These are phyloP conservation scores for Auricularia heimuer DNA, from an alignment of 768 basidiomycete genomes.

Conservation along the genomic window DNA sequence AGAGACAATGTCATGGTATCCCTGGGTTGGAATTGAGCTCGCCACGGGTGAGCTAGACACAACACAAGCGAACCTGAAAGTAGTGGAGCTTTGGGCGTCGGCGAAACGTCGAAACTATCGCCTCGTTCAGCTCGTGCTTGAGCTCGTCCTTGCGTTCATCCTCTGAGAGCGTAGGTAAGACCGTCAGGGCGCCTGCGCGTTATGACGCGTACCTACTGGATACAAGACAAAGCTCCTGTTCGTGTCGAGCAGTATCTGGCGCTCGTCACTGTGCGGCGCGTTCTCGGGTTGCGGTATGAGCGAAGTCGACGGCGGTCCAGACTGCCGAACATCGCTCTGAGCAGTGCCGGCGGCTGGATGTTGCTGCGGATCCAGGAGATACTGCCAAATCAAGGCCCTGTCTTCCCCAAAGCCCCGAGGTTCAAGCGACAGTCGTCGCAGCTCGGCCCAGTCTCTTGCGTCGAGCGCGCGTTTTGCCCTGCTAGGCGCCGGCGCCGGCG, in stretches of 20 bases:
- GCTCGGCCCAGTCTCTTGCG: slow-evolving; percentile 32
- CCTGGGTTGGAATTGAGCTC: slow-evolving; percentile 31
- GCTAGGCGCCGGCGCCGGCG: not conserved
- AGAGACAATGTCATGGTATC: slow-evolving; percentile 87
- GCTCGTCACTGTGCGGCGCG: slow-evolving; percentile 61
- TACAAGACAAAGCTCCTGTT: slow-evolving; percentile 90
- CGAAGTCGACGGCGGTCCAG: no score
- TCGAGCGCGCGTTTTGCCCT: not conserved
- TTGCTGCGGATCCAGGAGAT: slow-evolving; percentile 20
- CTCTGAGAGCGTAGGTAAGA: not conserved
- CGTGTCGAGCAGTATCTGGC: slow-evolving; percentile 81
- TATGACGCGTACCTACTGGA: slow-evolving; percentile 57
- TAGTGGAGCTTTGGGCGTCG: slow-evolving; percentile 66
- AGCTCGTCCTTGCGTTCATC: slow-evolving; percentile 36
- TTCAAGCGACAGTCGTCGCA: slow-evolving; percentile 38
- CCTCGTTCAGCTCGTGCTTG: slow-evolving; percentile 54
- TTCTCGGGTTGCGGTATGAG: not conserved
- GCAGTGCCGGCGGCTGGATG: not conserved
- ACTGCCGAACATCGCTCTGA: not conserved
- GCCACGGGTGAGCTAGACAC: not conserved
- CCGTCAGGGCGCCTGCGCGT: not conserved
- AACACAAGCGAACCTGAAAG: slow-evolving; percentile 52
- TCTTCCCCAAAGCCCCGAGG: slow-evolving; percentile 57
- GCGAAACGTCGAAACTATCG: slow-evolving; percentile 69
- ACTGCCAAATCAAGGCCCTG: slow-evolving; percentile 46